Evolutionary conservation across 192 early-diverging fungal species (phyloP).

Genomic region (Gonapodya prolifera): DNA sequence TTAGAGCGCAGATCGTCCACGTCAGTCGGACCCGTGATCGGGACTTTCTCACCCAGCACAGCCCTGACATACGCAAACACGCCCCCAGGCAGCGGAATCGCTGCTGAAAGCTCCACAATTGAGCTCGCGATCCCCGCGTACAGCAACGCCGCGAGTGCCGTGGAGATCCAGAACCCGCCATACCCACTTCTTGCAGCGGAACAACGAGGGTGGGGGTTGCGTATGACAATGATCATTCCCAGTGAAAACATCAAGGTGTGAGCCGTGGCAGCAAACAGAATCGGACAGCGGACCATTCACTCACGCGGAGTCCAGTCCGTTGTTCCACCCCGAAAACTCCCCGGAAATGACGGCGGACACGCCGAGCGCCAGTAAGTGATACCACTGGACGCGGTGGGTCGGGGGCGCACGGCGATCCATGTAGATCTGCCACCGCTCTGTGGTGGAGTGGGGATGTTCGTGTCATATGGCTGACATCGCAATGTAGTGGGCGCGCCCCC

Average conservation of each 20-base stretch:
- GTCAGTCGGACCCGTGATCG: too few relatives aligned
- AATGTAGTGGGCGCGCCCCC: too few relatives aligned
- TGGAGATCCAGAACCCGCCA: slow-evolving; percentile 8
- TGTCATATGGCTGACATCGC: too few relatives aligned
- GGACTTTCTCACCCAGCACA: neutral
- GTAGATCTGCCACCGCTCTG: neutral
- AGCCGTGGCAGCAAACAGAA: too few relatives aligned
- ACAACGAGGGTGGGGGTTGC: too few relatives aligned
- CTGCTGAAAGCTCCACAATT: slow-evolving; percentile 1
- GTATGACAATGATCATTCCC: too few relatives aligned
- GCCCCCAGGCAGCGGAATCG: slow-evolving; percentile 9
- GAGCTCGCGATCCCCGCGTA: neutral
- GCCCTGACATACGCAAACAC: slow-evolving; percentile 6
- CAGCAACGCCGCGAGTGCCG: neutral
- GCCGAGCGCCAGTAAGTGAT: slow-evolving; percentile 5
- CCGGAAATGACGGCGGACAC: slow-evolving; percentile 8
- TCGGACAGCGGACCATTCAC: too few relatives aligned
- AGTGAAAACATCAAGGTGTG: too few relatives aligned
- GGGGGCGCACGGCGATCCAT: neutral
- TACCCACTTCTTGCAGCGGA: slow-evolving; percentile 3
- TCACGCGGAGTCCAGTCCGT: neutral
- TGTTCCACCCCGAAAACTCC: slow-evolving; percentile 12
- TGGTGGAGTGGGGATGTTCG: too few relatives aligned
- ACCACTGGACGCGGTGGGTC: neutral
- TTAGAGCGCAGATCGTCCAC: too few relatives aligned